Base-by-base conservation (phyloP, 2,329 filamentous ascomycete species). In the Calonectria honghensis region DNA sequence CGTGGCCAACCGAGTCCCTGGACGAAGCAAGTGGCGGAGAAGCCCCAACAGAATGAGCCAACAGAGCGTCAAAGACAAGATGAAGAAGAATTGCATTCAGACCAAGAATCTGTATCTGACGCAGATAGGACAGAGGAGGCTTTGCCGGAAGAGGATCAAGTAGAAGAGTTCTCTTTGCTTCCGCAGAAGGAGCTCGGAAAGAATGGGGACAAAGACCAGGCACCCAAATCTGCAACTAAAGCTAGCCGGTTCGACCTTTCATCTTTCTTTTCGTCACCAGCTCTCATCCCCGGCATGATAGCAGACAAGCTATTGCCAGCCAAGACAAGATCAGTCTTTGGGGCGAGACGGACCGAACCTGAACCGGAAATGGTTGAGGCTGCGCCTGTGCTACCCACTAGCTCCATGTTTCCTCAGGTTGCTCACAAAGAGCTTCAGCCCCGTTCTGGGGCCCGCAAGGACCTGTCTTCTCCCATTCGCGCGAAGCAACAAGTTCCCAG, bases 241-340 rank as follows among this genome's bases (percentile, higher is more conserved):
- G 75, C 81, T 9, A 84, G 79, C 48, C 83, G 83, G 29, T 87
- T 89, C 68, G 88, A 91, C 68, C 83, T 92, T 2, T 86, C 89
- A 7, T 85, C 86, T 10, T 92, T 92, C 80, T 92, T 92, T 79
- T 92, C 90, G 0, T 92, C 90, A 3, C 90, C 90, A 0, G 87
- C 87, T 6, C 79, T 82, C 1, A 81, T 87, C 50, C 84, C 85
- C 27, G 83, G 81, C 32, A 82, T 83, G 76, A 61, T 85, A 45
- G 83, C 79, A 2, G 79, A 81, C 7, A 84, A 84, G 68, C 71
- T 84, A 16, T 78, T 83, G n/a, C 79, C 82, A 20, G 70, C 70
- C 11, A 83, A 79, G 72, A 73, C 79, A 18, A 76, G 70, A 57
- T 73, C 78, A 2, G 61, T 74, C 41, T 73, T 77, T 27, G 78